A percentile compares a stretch with the other conserved stretches of the same genome.
These are phyloP conservation scores for Yamadazyma insecticola DNA, from an alignment of 805 yeast species.

Conservation along the genomic window DNA sequence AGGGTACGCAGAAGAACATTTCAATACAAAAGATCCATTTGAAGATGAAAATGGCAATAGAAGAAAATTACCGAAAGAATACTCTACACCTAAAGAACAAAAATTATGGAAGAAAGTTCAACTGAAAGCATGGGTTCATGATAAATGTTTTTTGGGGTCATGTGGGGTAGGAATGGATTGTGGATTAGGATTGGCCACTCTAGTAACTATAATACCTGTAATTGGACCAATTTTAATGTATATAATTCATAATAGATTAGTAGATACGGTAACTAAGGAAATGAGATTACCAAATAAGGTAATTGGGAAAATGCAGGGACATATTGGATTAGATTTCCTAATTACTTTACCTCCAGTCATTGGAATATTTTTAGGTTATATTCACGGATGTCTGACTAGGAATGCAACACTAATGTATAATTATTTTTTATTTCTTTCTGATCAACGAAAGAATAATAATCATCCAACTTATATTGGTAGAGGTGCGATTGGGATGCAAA, in stretches of 20 bases:
- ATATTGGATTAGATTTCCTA: conserved; percentile 68
- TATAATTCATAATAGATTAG: conserved; percentile 65
- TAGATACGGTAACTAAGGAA: conserved; percentile 53
- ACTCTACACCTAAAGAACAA: conserved; percentile 48
- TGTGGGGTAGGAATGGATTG: conserved; percentile 60
- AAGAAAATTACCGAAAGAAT: conserved; percentile 56
- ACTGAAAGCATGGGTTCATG: conserved; percentile 81
- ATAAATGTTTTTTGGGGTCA: conserved; percentile 76
- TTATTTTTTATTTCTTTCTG: conserved; percentile 15
- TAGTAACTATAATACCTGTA: conserved; percentile 64
- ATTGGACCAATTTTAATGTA: conserved; percentile 86
- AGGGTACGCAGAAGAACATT: conserved; percentile 61
- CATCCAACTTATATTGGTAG: conserved; percentile 17
- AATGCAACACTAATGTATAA: conserved; percentile 76
- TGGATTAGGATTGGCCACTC: conserved; percentile 75
- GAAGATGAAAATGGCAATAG: conserved; percentile 56
- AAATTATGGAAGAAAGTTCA: conserved; percentile 72
- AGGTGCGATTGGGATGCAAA: conserved; percentile 9
- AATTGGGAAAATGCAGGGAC: conserved; percentile 68
- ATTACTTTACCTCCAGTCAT: conserved; percentile 76
- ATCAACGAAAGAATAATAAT: conserved; percentile 15
- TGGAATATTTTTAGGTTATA: conserved; percentile 75
- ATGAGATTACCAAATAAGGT: conserved; percentile 55
- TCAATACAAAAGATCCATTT: conserved; percentile 64
- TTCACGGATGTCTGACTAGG: conserved; percentile 82